These are phyloP conservation scores for Thuidium tamariscinum DNA, from an alignment of 225 moss, liverwort and hornwort genomes.

Conservation along the genomic window DNA sequence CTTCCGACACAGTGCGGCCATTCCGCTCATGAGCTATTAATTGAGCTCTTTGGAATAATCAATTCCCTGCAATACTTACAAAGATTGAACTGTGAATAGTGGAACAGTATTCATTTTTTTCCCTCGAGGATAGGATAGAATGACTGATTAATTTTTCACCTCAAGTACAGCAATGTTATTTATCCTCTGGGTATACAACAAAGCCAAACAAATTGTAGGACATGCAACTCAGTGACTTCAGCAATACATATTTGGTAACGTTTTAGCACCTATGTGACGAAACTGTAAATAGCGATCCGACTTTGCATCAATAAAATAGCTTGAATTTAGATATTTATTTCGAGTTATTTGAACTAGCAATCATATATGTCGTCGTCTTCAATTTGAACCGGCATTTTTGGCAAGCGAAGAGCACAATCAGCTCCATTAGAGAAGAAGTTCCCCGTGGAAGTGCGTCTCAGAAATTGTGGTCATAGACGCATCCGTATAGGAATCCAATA, in stretches of 20 bases:
- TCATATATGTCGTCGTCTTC: not conserved
- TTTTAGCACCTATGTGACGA: not conserved
- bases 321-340: not conserved
- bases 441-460: not conserved
- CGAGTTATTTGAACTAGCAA: not conserved
- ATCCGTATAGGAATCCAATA: no score
- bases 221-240: not conserved
- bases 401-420: not conserved
- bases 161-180: not conserved
- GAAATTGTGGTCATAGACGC: not conserved
- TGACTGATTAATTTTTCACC: not conserved
- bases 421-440: not conserved
- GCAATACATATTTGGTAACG: not conserved
- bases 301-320: not conserved
- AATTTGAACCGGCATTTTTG: not conserved
- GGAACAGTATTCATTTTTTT: no score
- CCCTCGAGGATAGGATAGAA: not conserved
- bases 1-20: slow-evolving; percentile 24
- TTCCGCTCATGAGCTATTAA: not conserved
- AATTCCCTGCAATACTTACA: not conserved
- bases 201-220: not conserved
- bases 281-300: not conserved
- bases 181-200: not conserved
- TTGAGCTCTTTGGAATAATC: not conserved
- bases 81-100: not conserved